Conservation (phyloP, 2,329 filamentous ascomycete genomes). For the Sporothrix euskadiensis region DNA sequence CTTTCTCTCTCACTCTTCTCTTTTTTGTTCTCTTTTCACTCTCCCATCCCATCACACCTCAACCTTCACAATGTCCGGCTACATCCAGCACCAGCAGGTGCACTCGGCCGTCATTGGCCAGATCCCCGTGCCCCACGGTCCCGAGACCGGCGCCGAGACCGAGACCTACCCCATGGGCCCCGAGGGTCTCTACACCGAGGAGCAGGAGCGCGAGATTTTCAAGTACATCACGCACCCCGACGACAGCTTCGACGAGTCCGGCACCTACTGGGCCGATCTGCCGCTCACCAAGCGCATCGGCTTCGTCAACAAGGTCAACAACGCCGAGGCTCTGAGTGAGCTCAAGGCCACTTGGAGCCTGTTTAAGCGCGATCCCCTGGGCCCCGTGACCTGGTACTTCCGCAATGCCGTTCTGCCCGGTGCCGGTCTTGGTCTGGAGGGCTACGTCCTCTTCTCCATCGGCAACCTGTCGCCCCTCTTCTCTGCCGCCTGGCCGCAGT, state of each 20-base stretch:
- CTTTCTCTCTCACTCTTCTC: background rate
- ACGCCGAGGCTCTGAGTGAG: slow-evolving; percentile 68
- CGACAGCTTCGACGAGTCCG: slow-evolving; percentile 79
- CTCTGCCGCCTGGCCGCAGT: slow-evolving; percentile 69
- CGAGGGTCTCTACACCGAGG: slow-evolving; percentile 45
- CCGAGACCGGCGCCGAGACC: slow-evolving; percentile 51
- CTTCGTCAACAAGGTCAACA: slow-evolving; percentile 76
- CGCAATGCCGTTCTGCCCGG: slow-evolving; percentile 89
- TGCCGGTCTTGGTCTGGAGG: slow-evolving; percentile 88
- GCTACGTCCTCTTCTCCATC: slow-evolving; percentile 95
- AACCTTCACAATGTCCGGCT: slow-evolving; percentile 39
- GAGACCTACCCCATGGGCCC: slow-evolving; percentile 47
- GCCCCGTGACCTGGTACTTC: slow-evolving; percentile 82
- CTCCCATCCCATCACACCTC: background rate
- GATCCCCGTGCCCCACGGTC: slow-evolving; percentile 58
- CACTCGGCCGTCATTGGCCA: slow-evolving; percentile 51
- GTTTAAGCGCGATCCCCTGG: slow-evolving; percentile 83
- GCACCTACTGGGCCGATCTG: slow-evolving; percentile 92
- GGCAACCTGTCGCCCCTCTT: slow-evolving; percentile 88
- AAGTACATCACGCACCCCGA: slow-evolving; percentile 80
- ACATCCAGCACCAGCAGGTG: slow-evolving; percentile 44
- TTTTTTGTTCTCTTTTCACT: background rate
- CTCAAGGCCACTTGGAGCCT: slow-evolving; percentile 67
- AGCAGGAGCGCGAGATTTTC: slow-evolving; percentile 64
- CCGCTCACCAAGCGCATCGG: slow-evolving; percentile 66